Conservation (phyloP, 441 rosid genomes). For the Adansonia rubrostipa region DNA sequence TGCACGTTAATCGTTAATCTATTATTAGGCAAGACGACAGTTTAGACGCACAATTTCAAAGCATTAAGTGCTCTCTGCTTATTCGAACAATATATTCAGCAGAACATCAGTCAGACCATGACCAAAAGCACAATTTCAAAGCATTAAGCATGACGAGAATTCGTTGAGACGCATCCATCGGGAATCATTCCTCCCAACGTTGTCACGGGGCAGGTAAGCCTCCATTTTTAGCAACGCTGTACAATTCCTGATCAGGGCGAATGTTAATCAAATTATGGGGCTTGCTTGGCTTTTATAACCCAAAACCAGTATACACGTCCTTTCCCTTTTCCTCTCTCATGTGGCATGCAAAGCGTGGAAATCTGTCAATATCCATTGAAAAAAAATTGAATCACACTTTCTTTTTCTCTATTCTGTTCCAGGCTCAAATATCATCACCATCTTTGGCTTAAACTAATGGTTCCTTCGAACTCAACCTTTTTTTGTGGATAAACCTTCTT, state of each 20-base stretch:
- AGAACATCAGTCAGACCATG: not conserved
- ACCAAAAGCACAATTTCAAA: not conserved
- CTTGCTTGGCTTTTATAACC: not conserved
- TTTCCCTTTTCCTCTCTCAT: constrained; percentile 20
- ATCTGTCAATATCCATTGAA: constrained; percentile 13
- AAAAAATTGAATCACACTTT: constrained; percentile 9
- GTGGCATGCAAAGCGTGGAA: constrained; percentile 19
- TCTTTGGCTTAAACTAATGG: constrained; percentile 29
- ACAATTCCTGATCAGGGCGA: not conserved
- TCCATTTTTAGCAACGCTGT: not conserved
- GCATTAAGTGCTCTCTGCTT: not conserved
- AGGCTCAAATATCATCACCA: constrained; percentile 32
- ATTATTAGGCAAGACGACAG: not conserved
- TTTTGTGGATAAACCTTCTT: constrained; percentile 2
- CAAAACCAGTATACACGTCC: not conserved
- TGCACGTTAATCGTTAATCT: not conserved
- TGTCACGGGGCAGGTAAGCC: not conserved
- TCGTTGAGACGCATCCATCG: too few relatives aligned
- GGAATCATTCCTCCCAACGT: not conserved
- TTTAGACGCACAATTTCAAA: not conserved
- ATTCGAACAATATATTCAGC: not conserved
- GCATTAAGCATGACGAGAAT: not conserved
- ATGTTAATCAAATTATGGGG: not conserved
- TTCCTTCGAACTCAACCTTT: not conserved
- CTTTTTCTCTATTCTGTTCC: constrained; percentile 14